These are phyloP conservation scores for Corymbia calophylla DNA, from an alignment of 441 rosid genomes.

Conservation along the genomic window DNA sequence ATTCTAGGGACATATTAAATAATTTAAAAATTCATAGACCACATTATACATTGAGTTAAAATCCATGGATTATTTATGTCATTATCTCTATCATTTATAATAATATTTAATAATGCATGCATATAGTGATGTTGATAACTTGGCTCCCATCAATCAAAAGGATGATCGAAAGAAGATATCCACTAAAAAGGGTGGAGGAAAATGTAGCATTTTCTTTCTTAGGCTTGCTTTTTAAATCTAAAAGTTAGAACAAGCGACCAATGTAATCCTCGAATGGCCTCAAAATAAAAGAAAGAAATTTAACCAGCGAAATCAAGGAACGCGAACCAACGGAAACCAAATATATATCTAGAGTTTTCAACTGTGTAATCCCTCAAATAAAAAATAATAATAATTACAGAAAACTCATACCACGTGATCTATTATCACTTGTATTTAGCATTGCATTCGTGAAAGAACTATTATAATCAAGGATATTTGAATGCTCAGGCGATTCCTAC, in stretches of 20 bases:
- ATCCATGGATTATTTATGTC: no score
- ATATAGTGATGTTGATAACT: background rate
- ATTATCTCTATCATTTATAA: background rate
- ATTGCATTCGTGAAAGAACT: background rate
- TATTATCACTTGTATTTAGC: background rate
- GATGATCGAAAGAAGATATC: background rate
- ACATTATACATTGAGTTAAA: no score
- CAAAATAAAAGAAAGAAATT: background rate
- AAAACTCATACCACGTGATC: background rate
- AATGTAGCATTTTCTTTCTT: background rate
- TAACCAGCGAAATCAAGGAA: background rate
- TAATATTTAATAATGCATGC: background rate
- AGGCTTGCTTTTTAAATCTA: background rate
- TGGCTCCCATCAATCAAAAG: background rate
- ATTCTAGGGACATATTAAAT: no score
- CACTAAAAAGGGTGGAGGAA: background rate
- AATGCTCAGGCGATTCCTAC: background rate
- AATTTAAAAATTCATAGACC: no score
- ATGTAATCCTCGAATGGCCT: background rate
- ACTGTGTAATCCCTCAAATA: background rate
- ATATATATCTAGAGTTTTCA: background rate
- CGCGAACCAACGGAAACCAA: background rate
- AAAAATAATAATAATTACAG: background rate
- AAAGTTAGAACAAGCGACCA: background rate
- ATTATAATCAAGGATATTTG: background rate